Percentiles rank a stretch among this genome's conserved stretches.
Evolutionary conservation across 192 early-diverging fungal genomes (phyloP).

Genomic region (Umbelopsis ramanniana): DNA sequence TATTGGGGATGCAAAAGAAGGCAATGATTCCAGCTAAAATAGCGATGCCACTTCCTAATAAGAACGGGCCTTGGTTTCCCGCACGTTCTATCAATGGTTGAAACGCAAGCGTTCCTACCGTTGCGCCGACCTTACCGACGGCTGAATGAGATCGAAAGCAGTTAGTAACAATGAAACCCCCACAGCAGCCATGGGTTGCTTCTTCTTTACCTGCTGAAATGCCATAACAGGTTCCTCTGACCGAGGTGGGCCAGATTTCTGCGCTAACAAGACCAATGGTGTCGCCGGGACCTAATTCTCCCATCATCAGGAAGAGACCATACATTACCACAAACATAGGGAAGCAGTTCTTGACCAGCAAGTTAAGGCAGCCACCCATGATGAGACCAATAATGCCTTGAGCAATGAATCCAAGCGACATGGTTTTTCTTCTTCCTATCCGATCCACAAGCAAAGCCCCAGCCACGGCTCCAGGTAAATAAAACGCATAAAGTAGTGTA

Average conservation of each 20-base stretch:
- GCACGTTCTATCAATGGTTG: constrained; percentile 32
- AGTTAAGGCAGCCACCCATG: constrained; percentile 50
- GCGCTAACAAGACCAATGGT: constrained; percentile 42
- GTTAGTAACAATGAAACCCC: no score
- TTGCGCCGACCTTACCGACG: constrained; percentile 42
- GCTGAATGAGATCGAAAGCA: constrained; percentile 4
- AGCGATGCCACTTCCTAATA: constrained; percentile 37
- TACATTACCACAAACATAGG: constrained; percentile 55
- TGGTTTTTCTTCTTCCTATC: constrained; percentile 60
- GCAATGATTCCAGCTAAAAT: constrained; percentile 28
- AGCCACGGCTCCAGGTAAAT: constrained; percentile 55
- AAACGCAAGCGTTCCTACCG: constrained; percentile 37
- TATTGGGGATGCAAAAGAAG: constrained; percentile 30
- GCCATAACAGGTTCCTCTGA: constrained; percentile 52
- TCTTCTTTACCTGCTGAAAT: constrained; percentile 44
- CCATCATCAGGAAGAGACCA: constrained; percentile 46
- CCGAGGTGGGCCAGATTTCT: constrained; percentile 47
- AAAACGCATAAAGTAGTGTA: constrained; percentile 56
- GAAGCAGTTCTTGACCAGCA: constrained; percentile 44
- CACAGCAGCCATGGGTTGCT: neutral
- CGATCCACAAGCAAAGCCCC: constrained; percentile 54
- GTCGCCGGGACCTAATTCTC: constrained; percentile 51
- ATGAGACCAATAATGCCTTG: constrained; percentile 55
- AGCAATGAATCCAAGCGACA: constrained; percentile 56
- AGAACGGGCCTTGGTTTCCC: constrained; percentile 35